These are phyloP conservation scores for Elsinoe arachidis DNA, from an alignment of 2,329 filamentous ascomycete species.

Conservation along the genomic window DNA sequence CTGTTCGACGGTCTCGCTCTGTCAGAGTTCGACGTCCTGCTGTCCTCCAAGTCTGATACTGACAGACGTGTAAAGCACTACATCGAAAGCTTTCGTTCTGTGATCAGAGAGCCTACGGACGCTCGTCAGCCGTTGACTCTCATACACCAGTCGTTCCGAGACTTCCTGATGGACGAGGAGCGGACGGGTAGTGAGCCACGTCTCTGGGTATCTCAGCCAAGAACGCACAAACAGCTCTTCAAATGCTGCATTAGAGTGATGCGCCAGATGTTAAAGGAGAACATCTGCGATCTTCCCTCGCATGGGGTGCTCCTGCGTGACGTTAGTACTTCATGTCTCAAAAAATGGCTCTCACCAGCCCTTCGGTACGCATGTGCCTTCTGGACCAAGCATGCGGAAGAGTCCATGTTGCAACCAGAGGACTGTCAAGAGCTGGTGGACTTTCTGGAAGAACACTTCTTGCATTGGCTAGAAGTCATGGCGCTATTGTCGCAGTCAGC, in stretches of 20 bases:
- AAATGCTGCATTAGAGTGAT: background rate
- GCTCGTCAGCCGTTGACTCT: background rate
- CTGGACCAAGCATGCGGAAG: background rate
- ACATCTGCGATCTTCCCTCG: background rate
- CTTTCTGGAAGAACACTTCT: background rate
- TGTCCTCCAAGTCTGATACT: background rate
- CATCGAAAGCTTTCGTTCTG: background rate
- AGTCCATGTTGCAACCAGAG: background rate
- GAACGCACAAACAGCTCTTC: background rate
- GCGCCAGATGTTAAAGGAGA: background rate
- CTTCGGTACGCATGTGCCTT: background rate
- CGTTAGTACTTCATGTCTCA: background rate
- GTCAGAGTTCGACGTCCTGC: background rate
- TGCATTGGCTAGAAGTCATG: background rate
- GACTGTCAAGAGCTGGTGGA: background rate
- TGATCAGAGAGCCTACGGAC: background rate
- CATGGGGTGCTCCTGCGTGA: background rate
- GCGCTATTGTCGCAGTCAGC: background rate
- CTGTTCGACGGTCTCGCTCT: background rate
- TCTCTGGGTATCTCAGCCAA: background rate
- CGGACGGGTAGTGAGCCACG: background rate
- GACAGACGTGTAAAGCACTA: background rate
- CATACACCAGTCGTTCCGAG: background rate
- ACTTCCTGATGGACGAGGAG: background rate
- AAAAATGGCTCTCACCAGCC: background rate